phyloP scores from a whole-genome alignment of 2,329 filamentous ascomycete species.

The Leptographium wingfieldii region DNA sequence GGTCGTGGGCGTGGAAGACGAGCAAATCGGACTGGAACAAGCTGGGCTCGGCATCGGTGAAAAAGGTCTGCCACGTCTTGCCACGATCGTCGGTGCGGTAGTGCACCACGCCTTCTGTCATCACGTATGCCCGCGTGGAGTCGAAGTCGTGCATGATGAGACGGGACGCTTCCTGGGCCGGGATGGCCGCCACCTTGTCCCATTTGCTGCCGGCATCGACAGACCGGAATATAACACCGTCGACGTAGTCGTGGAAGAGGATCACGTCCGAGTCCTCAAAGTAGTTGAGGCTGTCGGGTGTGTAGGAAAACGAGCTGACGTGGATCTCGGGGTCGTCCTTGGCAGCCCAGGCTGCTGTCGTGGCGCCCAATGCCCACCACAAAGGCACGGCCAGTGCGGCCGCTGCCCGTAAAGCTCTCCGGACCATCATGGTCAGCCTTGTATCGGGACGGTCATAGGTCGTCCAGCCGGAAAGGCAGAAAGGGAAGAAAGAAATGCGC shows the following conservation, averaged over 20 bases:
- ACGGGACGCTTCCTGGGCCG: conserved; percentile 46
- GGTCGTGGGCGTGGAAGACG: conserved; percentile 71
- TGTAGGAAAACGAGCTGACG: conserved; percentile 50
- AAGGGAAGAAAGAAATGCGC: not conserved
- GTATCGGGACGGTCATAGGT: not conserved
- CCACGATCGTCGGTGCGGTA: conserved; percentile 77
- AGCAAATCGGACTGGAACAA: conserved; percentile 41
- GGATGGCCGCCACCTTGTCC: conserved; percentile 51
- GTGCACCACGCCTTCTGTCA: conserved; percentile 58
- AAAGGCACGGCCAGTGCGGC: conserved; percentile 38
- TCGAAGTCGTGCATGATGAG: conserved; percentile 72
- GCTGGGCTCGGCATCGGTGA: conserved; percentile 45
- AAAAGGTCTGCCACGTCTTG: conserved; percentile 67
- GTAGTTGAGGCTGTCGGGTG: conserved; percentile 64
- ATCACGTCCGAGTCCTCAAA: conserved; percentile 82
- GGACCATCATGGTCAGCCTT: conserved; percentile 39
- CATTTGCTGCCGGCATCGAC: conserved; percentile 69
- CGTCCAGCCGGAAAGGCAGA: not conserved
- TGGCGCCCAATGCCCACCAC: conserved; percentile 6
- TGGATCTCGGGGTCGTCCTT: conserved; percentile 54
- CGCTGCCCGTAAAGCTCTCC: conserved; percentile 31
- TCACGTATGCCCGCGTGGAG: conserved; percentile 62
- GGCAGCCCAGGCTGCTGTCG: conserved; percentile 18
- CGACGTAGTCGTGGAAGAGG: conserved; percentile 55
- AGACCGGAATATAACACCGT: conserved; percentile 61